phyloP scores from a whole-genome alignment of 2,329 filamentous ascomycete species.

The Alternaria infectoria region DNA sequence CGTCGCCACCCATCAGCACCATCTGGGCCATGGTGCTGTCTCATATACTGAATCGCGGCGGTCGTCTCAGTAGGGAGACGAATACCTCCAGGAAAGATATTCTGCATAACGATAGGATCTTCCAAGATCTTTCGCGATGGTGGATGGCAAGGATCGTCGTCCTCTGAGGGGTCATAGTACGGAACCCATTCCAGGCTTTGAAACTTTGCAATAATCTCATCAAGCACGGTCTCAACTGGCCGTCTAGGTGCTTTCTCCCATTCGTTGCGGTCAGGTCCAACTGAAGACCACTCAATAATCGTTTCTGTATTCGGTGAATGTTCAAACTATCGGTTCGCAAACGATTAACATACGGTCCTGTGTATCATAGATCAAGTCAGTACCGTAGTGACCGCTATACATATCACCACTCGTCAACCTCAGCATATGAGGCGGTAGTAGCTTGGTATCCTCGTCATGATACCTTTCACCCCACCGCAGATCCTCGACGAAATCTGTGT shows the following conservation, averaged over 20 bases:
- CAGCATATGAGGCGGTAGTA: background rate
- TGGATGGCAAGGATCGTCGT: background rate
- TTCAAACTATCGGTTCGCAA: fast-evolving
- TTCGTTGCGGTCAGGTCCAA: background rate
- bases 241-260: background rate
- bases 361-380: background rate
- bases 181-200: background rate
- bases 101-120: background rate
- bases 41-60: background rate
- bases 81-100: background rate
- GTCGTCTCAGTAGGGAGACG: background rate
- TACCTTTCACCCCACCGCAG: background rate
- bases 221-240: background rate
- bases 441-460: background rate
- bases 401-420: background rate
- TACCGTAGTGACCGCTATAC: background rate
- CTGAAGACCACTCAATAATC: background rate
- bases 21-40: background rate
- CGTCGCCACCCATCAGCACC: background rate
- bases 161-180: background rate
- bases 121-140: background rate
- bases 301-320: background rate
- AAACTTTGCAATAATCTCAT: background rate
- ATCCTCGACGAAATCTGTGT: background rate
- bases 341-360: background rate